phyloP scores from a whole-genome alignment of 2,329 filamentous ascomycete genomes.

The Lojkania enalia region DNA sequence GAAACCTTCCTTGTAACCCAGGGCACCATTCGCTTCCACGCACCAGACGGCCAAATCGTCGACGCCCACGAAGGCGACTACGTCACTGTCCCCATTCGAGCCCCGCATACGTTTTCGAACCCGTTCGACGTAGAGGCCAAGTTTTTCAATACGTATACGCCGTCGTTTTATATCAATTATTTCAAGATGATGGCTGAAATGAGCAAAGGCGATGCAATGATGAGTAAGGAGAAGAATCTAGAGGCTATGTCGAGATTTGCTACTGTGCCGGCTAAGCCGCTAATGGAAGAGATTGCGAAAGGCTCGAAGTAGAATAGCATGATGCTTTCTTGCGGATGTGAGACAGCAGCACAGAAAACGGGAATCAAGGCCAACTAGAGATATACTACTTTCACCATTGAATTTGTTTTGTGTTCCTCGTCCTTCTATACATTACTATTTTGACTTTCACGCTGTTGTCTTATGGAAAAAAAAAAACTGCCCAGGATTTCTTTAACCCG shows the following conservation, averaged over 20 bases:
- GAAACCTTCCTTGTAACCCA: slow-evolving; percentile 61
- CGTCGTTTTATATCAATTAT: slow-evolving; percentile 61
- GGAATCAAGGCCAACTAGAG: too few relatives aligned
- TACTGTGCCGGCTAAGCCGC: slow-evolving; percentile 51
- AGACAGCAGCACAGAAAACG: too few relatives aligned
- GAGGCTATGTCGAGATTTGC: slow-evolving; percentile 56
- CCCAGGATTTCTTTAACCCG: too few relatives aligned
- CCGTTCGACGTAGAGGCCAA: slow-evolving; percentile 57
- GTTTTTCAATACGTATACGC: slow-evolving; percentile 62
- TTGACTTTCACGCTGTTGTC: too few relatives aligned
- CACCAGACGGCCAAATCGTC: slow-evolving; percentile 48
- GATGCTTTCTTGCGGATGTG: too few relatives aligned
- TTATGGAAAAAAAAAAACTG: too few relatives aligned
- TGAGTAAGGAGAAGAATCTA: slow-evolving; percentile 54
- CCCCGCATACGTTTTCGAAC: slow-evolving; percentile 61
- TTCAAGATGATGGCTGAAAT: slow-evolving; percentile 57
- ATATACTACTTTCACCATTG: too few relatives aligned
- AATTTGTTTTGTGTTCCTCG: too few relatives aligned
- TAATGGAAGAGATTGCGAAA: slow-evolving; percentile 30
- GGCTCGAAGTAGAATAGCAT: too few relatives aligned
- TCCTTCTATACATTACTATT: too few relatives aligned
- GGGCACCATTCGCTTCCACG: slow-evolving; percentile 57
- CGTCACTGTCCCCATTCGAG: slow-evolving; percentile 58
- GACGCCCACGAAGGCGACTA: slow-evolving; percentile 59
- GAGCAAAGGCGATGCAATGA: slow-evolving; percentile 49